phyloP scores from a whole-genome alignment of 108 stramenopile genomes.

The Skeletonema marinoi region DNA sequence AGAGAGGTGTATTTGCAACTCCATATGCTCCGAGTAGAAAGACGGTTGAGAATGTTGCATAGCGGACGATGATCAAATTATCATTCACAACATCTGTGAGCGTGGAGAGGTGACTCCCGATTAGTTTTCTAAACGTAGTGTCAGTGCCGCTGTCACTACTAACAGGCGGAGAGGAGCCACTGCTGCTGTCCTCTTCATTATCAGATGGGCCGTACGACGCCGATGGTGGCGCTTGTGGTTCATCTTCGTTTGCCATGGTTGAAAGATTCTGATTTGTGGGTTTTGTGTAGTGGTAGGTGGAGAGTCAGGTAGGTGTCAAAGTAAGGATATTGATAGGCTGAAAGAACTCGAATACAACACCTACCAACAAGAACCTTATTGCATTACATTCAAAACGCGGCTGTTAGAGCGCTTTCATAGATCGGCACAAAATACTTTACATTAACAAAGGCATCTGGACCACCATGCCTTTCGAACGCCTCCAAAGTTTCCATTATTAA shows the following conservation, averaged over 20 bases:
- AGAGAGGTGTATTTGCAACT: conserved; percentile 77
- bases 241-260: neutral
- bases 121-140: neutral
- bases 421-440: conserved; percentile 82
- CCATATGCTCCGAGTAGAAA: conserved; percentile 70
- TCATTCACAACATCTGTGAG: conserved; percentile 69
- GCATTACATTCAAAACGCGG: neutral
- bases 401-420: conserved; percentile 55
- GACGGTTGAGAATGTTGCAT: conserved; percentile 57
- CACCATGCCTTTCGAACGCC: conserved; percentile 81
- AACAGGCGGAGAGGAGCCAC: neutral
- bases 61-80: conserved; percentile 69
- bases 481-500: conserved; percentile 85
- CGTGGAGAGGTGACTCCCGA: conserved; percentile 16
- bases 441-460: conserved; percentile 89
- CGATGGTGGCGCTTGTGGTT: neutral
- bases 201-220: neutral
- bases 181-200: neutral
- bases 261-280: too few species aligned
- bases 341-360: too few species aligned
- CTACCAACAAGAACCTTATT: too few species aligned
- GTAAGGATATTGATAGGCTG: too few species aligned
- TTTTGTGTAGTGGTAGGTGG: too few species aligned
- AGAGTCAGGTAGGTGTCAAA: too few species aligned
- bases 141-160: neutral